These are phyloP conservation scores for Ophiostoma ulmi DNA, from an alignment of 2,329 filamentous ascomycete species.

Conservation along the genomic window DNA sequence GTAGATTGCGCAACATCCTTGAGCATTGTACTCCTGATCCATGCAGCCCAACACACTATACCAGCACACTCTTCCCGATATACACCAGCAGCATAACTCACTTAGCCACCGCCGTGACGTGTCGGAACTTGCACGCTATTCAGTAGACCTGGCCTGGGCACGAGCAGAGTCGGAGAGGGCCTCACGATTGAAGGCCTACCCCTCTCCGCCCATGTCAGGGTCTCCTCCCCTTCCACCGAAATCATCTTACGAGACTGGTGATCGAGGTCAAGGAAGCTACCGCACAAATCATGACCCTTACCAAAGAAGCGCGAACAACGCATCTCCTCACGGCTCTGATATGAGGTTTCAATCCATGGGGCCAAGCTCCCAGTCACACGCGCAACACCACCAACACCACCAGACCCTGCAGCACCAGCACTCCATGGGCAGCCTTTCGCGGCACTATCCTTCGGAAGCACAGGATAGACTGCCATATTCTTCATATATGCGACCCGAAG, in stretches of 20 bases:
- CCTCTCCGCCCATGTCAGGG: conserved; percentile 70
- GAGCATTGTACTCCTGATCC: conserved; percentile 34
- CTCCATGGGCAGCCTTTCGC: conserved; percentile 21
- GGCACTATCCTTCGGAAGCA: conserved; percentile 38
- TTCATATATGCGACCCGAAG: conserved; percentile 37
- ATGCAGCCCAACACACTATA: conserved; percentile 47
- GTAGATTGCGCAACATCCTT: conserved; percentile 3
- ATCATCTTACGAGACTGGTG: conserved; percentile 52
- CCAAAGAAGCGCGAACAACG: conserved; percentile 37
- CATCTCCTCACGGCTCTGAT: conserved; percentile 34
- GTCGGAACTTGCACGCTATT: conserved; percentile 50
- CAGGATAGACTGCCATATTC: conserved; percentile 39
- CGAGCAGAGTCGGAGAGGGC: conserved; percentile 50
- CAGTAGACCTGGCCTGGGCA: conserved; percentile 52
- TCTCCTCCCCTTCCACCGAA: conserved; percentile 58
- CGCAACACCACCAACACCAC: conserved; percentile 18
- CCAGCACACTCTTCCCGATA: conserved; percentile 35
- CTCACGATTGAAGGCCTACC: conserved; percentile 57
- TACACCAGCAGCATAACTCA: conserved; percentile 37
- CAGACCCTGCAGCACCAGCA: background rate
- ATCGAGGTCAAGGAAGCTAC: conserved; percentile 49
- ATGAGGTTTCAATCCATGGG: conserved; percentile 31
- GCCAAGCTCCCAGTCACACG: conserved; percentile 6
- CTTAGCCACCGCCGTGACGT: conserved; percentile 57
- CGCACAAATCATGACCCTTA: conserved; percentile 48